Evolutionary conservation across 1,284 basidiomycete species (phyloP).

Genomic region (Ceratobasidium sp.): DNA sequence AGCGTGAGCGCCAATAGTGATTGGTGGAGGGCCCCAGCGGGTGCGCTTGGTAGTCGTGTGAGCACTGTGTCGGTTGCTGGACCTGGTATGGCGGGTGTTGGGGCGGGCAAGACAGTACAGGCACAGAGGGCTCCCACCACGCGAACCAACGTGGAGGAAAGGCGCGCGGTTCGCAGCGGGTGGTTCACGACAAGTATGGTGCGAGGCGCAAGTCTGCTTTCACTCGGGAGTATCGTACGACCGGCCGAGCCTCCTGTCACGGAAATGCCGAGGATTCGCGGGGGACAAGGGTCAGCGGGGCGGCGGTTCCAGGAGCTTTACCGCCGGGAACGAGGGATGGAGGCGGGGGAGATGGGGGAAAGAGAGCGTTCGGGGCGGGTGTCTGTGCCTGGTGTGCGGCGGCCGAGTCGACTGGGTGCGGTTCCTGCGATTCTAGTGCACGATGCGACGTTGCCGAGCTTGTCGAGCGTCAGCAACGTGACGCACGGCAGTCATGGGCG

Average conservation of each 20-base stretch:
- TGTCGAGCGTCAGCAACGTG: constrained; percentile 40
- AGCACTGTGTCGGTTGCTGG: constrained; percentile 15
- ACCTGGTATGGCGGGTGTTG: constrained; percentile 38
- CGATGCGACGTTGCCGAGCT: constrained; percentile 28
- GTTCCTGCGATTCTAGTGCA: constrained; percentile 32
- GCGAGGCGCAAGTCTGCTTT: constrained; percentile 32
- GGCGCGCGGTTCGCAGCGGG: constrained; percentile 34
- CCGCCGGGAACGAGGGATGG: constrained; percentile 20
- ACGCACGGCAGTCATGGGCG: constrained; percentile 16
- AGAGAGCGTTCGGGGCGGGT: neutral
- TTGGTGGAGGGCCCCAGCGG: constrained; percentile 33
- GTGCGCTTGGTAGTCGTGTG: neutral
- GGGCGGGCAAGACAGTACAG: constrained; percentile 10
- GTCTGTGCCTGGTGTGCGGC: constrained; percentile 8
- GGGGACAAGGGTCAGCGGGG: constrained; percentile 29
- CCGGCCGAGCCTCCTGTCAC: neutral
- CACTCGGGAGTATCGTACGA: constrained; percentile 24
- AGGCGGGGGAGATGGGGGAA: constrained; percentile 1
- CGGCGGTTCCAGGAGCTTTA: constrained; percentile 39
- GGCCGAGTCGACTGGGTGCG: constrained; percentile 28
- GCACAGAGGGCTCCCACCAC: neutral
- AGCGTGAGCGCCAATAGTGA: constrained; percentile 17
- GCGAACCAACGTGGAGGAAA: neutral
- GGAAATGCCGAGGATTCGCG: neutral
- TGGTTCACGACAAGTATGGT: constrained; percentile 41